Evolutionary conservation across 495 filamentous ascomycete species (phyloP).

Genomic region (Xylaria flabelliformis): DNA sequence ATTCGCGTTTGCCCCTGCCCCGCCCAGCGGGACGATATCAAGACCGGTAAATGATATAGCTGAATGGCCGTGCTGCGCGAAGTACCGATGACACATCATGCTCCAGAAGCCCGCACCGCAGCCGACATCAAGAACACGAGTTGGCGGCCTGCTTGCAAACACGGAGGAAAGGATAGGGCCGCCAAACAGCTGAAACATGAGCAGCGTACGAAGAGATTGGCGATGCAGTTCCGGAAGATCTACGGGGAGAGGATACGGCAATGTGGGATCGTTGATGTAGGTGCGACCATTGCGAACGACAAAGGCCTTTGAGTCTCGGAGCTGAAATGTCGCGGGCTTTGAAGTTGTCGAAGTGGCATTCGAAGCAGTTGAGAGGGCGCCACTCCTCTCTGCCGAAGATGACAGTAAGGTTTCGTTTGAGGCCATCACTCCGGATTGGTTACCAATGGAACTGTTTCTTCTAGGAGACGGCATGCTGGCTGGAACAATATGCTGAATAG

Average conservation of each 20-base stretch:
- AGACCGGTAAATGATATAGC: slow-evolving; percentile 79
- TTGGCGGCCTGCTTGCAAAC: slow-evolving; percentile 68
- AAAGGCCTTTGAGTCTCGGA: slow-evolving; percentile 63
- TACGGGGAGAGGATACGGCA: slow-evolving; percentile 83
- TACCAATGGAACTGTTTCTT: slow-evolving; percentile 8
- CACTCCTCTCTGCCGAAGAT: slow-evolving; percentile 38
- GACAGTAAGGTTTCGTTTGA: slow-evolving; percentile 34
- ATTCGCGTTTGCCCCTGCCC: slow-evolving; percentile 56
- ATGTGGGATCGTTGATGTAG: slow-evolving; percentile 77
- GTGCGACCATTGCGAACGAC: slow-evolving; percentile 76
- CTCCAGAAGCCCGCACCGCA: slow-evolving; percentile 94
- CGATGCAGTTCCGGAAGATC: slow-evolving; percentile 88
- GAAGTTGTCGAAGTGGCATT: slow-evolving; percentile 31
- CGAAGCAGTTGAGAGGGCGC: slow-evolving; percentile 34
- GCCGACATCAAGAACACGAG: slow-evolving; percentile 81
- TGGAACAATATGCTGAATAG: background rate
- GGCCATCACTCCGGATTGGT: slow-evolving; percentile 32
- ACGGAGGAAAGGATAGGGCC: slow-evolving; percentile 76
- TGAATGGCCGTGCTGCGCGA: slow-evolving; percentile 64
- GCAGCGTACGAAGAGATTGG: slow-evolving; percentile 82
- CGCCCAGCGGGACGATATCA: slow-evolving; percentile 79
- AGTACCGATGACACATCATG: slow-evolving; percentile 79
- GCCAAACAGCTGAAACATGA: slow-evolving; percentile 81
- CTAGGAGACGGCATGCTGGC: slow-evolving; percentile 18
- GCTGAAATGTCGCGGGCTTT: slow-evolving; percentile 27